Evolutionary conservation across 176 grass and related monocot genomes (phyloP), one percentile per base, ranked within the genome.

Genomic region (Dactylis glomerata): DNA sequence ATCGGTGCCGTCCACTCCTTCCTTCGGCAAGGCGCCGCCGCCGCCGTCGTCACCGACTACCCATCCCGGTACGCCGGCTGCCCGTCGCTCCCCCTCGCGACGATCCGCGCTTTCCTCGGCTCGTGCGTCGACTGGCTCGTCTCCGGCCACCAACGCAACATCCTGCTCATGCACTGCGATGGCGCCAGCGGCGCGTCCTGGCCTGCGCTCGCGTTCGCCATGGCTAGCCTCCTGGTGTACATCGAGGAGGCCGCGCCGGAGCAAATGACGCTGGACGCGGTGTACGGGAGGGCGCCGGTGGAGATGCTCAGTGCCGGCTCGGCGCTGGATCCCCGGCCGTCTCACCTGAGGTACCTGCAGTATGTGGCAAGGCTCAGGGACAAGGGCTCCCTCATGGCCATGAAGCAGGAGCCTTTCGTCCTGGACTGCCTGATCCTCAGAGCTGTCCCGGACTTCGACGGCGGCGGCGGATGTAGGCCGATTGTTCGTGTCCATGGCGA

Each of bases 131-230:
- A 75, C 52, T 93, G 88, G 92, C 58, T 91, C 0, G 82, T 86
- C 2, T 80, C 84, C 27, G 79, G 83, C 34, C 80, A 68, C 54
- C 71, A 81, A 12, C 80, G 78, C n/a, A 91, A 90, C 55, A 79
- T 87, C 45, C 64, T 93, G 52, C 68, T 93, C 66, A 78, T 93
- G 85, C 92, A 90, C 28, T 91, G 85, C 59, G 92, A 93, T 7
- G 58, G 27, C 70, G 40, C 22, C 62, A 32, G 45, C 30, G 56
- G 56, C 6, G 77, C 66, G 10, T 63, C 73, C 3, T 86, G 78
- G 88, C 82, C 82, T 0, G 56, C 84, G 10, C 85, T 93, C 40
- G 88, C 92, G 20, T 86, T 93, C 71, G 78, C 90, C 77, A 42
- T 93, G 66, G 66, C 92, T 5, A 72, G 85, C 46, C 76, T 93